phyloP scores from a whole-genome alignment of 1,284 basidiomycete species.

The Boletus sp. region DNA sequence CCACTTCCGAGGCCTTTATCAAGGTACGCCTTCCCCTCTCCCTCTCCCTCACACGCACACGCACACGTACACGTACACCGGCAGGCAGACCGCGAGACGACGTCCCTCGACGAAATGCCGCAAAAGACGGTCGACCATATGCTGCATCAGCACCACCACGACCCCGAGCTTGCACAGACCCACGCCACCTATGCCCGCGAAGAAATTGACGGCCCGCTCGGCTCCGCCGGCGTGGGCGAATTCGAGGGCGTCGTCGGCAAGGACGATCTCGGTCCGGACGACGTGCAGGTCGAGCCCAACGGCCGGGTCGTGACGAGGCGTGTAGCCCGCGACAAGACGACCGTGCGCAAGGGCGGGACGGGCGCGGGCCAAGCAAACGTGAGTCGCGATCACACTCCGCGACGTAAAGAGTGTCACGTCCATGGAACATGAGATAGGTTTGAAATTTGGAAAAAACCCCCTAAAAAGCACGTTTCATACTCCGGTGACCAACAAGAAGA shows the following conservation, averaged over 20 bases:
- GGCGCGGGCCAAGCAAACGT: constrained; percentile 18
- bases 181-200: constrained; percentile 39
- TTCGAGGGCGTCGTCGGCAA: constrained; percentile 32
- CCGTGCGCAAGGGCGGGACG: constrained; percentile 1
- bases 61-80: too few relatives aligned
- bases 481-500: too few relatives aligned
- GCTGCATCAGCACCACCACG: constrained; percentile 36
- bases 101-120: constrained; percentile 32
- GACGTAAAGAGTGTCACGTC: too few relatives aligned
- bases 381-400: constrained; percentile 5
- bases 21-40: constrained; percentile 46
- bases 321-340: constrained; percentile 5
- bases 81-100: constrained; percentile 26
- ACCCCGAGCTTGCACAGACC: constrained; percentile 33
- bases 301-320: constrained; percentile 25
- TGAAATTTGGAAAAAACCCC: constrained; percentile 16
- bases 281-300: constrained; percentile 22
- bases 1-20: constrained; percentile 61
- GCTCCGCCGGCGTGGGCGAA: constrained; percentile 31
- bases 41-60: constrained; percentile 1
- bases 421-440: constrained; percentile 6
- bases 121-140: constrained; percentile 39
- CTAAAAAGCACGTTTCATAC: too few relatives aligned
- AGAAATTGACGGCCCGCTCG: constrained; percentile 43
- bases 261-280: constrained; percentile 31